These are phyloP conservation scores for Heterobasidion annosum DNA, from an alignment of 1,284 basidiomycete species.

Conservation along the genomic window DNA sequence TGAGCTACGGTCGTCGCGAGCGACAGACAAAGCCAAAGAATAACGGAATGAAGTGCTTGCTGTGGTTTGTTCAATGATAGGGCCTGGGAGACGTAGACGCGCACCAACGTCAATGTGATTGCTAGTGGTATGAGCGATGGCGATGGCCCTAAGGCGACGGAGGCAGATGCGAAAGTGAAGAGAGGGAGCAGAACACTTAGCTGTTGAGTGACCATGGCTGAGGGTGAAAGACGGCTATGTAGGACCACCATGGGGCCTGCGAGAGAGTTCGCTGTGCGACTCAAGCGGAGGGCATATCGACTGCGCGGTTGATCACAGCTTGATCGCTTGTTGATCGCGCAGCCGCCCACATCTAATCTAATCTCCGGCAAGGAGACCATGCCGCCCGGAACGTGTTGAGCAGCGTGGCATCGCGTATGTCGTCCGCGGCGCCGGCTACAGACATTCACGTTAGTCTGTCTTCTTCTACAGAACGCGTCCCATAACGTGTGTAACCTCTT, in stretches of 20 bases:
- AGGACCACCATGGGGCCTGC: too few relatives aligned
- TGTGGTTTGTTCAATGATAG: conserved; percentile 24
- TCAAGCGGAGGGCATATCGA: too few relatives aligned
- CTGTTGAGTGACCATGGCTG: conserved; percentile 24
- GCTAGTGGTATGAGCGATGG: conserved; percentile 43
- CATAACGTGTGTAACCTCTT: too few relatives aligned
- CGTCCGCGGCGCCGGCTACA: too few relatives aligned
- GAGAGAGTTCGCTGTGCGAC: too few relatives aligned
- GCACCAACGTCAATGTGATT: conserved; percentile 35
- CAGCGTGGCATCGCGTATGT: background rate
- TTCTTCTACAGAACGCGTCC: too few relatives aligned
- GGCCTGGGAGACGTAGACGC: conserved; percentile 39
- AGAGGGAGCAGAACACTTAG: conserved; percentile 29
- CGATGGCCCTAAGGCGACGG: conserved; percentile 37
- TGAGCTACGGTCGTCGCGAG: conserved; percentile 38
- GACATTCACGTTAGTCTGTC: too few relatives aligned
- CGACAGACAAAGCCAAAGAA: conserved; percentile 34
- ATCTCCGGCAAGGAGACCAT: too few relatives aligned
- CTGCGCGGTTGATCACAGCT: background rate
- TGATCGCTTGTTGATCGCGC: background rate
- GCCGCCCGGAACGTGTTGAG: background rate
- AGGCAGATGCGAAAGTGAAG: conserved; percentile 25
- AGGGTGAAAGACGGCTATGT: too few relatives aligned
- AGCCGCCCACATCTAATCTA: too few relatives aligned
- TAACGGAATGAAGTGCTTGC: conserved; percentile 19